Evolutionary conservation across 1,284 basidiomycete genomes (phyloP), one percentile per base, ranked within the genome.

Genomic region (Ceratobasidium sp.): DNA sequence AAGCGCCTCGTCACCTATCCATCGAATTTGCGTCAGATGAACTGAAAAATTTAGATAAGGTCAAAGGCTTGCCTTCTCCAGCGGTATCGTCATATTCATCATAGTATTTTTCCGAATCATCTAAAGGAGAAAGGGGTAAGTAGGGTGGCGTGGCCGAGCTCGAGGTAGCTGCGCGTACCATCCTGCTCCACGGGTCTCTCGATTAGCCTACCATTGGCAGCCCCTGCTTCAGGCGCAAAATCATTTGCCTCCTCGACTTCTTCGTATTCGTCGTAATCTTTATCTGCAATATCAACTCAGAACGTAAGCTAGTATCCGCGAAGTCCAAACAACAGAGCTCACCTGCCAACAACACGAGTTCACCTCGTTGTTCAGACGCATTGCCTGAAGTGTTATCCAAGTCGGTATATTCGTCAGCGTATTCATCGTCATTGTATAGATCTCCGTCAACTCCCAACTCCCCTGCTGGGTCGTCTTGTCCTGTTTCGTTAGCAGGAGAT

Each of bases 251-350:
- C 71, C 53, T 75, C 71, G 1, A 42, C 18, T 23, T 69, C 68
- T 44, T 64, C 72, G 33, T 75, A 75, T 39, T 75, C 72, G 49
- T 63, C 61, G 33, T 64, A 75, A 3, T 75, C 72, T 20, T 49
- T 55, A 33, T 75, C 72, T 75, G 23, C 40, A 66, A 28, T 3
- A 28, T 40, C 33, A n/a, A 15, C 44, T 20, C 44, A 20, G 20
- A 5, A 44, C 12, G 53, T 70, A 58, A 70, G 53, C 40, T 28
- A 23, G 10, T 23, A 23, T 44, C 51, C 39, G 13, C 53, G 44
- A 40, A 3, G 26, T 20, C n/a, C 13, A 56, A 33, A 15, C 13
- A 20, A 56, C 26, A 53, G 2, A 33, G 44, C 68, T 42, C 13
- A 70, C 68, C 68, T n/a, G 51, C 23, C 5, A 44, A 6, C 39